Base-by-base conservation (phyloP, 192 early-diverging fungal species). In the Martensiomyces pterosporus region DNA sequence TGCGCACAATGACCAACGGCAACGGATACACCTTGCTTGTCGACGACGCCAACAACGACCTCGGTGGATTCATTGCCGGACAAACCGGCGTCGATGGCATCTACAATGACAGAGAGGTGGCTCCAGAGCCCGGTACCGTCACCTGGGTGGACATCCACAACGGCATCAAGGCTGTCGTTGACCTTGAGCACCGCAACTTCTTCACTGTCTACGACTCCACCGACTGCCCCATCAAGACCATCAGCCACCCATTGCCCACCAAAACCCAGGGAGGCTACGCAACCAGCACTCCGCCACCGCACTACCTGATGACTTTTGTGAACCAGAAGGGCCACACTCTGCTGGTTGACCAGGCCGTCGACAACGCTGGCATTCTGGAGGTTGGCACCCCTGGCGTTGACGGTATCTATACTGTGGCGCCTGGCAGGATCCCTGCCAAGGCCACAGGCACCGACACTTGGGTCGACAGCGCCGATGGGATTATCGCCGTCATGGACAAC, bases 301-400 rank as follows among this genome's bases (percentile, higher is more conserved):
- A 67, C 25, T 59, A 67, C 18, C 34, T 67, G 57, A 59, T 59
- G 56, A 60, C 64, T 0, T 59, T 60, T 34, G 57, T 55, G n/a
- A 60, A 67, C 42, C 25, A 45, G 34, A 24, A 64, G 3, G 15
- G 47, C 0, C 26, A 36, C 5, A 50, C 52, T 7, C 41, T 67
- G 45, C 57, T 67, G 10, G 43, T 67, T 16, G 64, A 67, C 32
- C 38, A 42, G 15, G 64, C 44, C 0, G 44, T 55, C 5, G 22
- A 34, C 15, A 22, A 55, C 13, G 64, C 52, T 1, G 64, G 41
- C 0, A 55, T 67, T 17, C 49, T 60, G 7, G 47, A 59, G 27
- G 52, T 36, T 2, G 56, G 56, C 18, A 19, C 29, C 3, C 4
- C 22, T 0, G 64, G 64, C 17, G 12, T 67, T 16, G 64, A 67